Evolutionary conservation across 2,329 filamentous ascomycete genomes (phyloP).

Genomic region (Tolypocladium endophyticum): DNA sequence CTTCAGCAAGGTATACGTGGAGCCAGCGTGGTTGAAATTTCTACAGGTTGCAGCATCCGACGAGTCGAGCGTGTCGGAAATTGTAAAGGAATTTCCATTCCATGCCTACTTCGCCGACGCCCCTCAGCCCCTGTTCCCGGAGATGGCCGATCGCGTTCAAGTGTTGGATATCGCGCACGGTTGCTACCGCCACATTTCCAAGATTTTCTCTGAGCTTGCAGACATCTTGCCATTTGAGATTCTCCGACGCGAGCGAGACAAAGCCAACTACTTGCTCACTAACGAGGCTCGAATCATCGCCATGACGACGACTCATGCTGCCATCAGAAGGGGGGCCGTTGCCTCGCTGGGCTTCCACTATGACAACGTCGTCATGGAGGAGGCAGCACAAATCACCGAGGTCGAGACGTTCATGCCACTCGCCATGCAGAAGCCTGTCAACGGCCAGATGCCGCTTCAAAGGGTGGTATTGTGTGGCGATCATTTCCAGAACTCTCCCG

Average conservation of each 20-base stretch:
- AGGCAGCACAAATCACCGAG: constrained; percentile 95
- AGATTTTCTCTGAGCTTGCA: constrained; percentile 84
- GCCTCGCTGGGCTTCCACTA: constrained; percentile 89
- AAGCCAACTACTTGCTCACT: constrained; percentile 88
- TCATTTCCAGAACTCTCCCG: constrained; percentile 91
- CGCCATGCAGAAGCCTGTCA: constrained; percentile 73
- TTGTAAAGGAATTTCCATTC: constrained; percentile 76
- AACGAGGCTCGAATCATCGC: constrained; percentile 96
- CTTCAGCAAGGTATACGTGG: constrained; percentile 86
- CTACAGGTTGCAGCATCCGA: constrained; percentile 45
- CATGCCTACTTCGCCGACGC: constrained; percentile 78
- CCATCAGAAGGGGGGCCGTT: constrained; percentile 87
- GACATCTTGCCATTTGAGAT: constrained; percentile 96
- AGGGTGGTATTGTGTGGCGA: constrained; percentile 89
- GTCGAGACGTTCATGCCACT: constrained; percentile 94
- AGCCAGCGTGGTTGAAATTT: constrained; percentile 82
- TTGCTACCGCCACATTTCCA: constrained; percentile 79
- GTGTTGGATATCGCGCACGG: constrained; percentile 68
- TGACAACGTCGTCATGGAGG: constrained; percentile 96
- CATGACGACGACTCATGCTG: constrained; percentile 97
- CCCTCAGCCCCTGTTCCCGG: constrained; percentile 73
- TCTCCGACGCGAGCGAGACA: constrained; percentile 76
- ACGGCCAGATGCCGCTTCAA: constrained; percentile 67
- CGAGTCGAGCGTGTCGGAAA: constrained; percentile 45
- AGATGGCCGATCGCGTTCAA: constrained; percentile 52